A percentile compares a stretch with the other conserved stretches of the same genome.
Conservation (phyloP, 2,329 filamentous ascomycete species). For the Chalaropsis thielavioides region DNA sequence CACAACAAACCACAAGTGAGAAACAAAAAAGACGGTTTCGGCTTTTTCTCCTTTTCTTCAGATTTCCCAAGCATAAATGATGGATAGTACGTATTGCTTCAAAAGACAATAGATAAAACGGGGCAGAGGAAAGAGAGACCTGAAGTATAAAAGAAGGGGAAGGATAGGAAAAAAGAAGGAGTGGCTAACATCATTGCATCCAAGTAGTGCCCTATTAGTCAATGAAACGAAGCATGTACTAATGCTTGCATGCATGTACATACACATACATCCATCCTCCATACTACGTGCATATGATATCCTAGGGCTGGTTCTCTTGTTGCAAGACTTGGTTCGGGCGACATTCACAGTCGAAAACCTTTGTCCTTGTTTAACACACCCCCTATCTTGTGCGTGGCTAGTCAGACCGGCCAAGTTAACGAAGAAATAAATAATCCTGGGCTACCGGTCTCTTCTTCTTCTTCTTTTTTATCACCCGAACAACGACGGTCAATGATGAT, state of each 20-base stretch:
- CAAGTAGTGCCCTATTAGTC: not conserved
- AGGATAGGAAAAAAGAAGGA: not conserved
- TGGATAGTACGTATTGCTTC: no score
- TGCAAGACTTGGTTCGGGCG: not conserved
- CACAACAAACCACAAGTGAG: not conserved
- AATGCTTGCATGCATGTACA: not conserved
- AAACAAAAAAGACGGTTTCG: not conserved
- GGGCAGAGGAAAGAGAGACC: not conserved
- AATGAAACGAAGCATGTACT: not conserved
- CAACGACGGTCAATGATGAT: not conserved
- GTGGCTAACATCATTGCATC: not conserved
- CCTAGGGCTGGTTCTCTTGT: not conserved
- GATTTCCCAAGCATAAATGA: no score
- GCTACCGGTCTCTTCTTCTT: not conserved
- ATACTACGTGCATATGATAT: not conserved
- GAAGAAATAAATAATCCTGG: not conserved
- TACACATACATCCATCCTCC: not conserved
- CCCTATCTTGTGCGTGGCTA: not conserved
- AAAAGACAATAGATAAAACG: no score
- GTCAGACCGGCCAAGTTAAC: not conserved
- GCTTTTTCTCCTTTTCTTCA: no score
- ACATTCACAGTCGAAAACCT: not conserved
- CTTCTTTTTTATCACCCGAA: not conserved
- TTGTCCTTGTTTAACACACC: not conserved
- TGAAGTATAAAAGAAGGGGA: not conserved